Evolutionary conservation across 1,284 basidiomycete species (phyloP).

Genomic region (Ustilago loliicola): DNA sequence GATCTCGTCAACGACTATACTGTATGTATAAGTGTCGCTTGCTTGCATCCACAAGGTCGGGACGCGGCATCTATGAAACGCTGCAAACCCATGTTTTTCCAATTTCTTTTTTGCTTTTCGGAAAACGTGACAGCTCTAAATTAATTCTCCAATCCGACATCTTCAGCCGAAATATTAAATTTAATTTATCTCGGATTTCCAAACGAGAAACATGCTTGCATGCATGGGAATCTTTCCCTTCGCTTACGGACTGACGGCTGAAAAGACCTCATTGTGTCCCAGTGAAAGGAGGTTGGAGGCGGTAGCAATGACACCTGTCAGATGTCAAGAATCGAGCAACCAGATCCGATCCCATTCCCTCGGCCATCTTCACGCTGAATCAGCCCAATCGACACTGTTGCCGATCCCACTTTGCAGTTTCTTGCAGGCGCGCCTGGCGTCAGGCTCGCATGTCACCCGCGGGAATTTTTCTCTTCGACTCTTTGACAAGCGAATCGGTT

Average conservation of each 20-base stretch:
- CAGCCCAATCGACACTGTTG: not conserved
- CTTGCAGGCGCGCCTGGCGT: too few species aligned
- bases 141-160: not conserved
- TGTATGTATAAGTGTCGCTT: not conserved
- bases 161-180: not conserved
- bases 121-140: not conserved
- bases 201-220: conserved; percentile 6
- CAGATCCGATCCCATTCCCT: not conserved
- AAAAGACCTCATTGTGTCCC: not conserved
- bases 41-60: not conserved
- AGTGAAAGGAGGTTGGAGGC: not conserved
- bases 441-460: too few species aligned
- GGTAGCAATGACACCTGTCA: not conserved
- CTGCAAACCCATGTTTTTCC: not conserved
- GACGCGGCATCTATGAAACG: not conserved
- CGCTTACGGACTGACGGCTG: not conserved
- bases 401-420: too few species aligned
- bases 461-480: too few species aligned
- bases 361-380: not conserved
- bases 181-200: not conserved
- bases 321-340: not conserved
- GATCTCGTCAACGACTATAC: not conserved
- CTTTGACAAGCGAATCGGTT: too few species aligned
- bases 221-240: conserved; percentile 2
- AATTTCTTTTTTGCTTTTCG: not conserved